Evolutionary conservation across 306 rosid species (phyloP).

Genomic region (Gastrolobium villosum): DNA sequence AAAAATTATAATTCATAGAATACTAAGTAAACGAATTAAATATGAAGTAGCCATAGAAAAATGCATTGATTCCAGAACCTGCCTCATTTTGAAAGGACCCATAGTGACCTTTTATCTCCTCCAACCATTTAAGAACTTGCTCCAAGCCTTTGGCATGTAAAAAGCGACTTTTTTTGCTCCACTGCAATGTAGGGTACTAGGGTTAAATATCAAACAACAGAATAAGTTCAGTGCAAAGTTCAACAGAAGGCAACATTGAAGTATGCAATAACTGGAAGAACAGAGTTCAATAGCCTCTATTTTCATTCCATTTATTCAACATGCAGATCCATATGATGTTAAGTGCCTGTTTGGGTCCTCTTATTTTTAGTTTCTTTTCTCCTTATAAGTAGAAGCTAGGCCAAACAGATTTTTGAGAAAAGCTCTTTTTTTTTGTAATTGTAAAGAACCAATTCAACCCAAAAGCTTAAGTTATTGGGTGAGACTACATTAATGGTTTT

Average conservation of each 20-base stretch:
- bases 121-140: constrained; percentile 91
- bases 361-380: no score
- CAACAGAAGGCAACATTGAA: constrained; percentile 29
- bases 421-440: no score
- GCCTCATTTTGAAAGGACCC: constrained; percentile 70
- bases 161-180: constrained; percentile 87
- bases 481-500: no score
- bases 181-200: constrained; percentile 59
- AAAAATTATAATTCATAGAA: constrained; percentile 46
- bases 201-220: constrained; percentile 37
- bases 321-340: constrained; percentile 21
- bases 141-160: constrained; percentile 88
- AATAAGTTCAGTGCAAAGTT: constrained; percentile 44
- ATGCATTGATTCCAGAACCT: constrained; percentile 67
- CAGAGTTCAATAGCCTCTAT: background rate
- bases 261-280: constrained; percentile 7
- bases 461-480: no score
- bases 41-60: constrained; percentile 37
- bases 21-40: constrained; percentile 43
- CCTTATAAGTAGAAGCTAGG: no score
- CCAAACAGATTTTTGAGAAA: no score
- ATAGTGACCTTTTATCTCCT: constrained; percentile 67
- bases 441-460: no score
- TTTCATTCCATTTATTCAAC: constrained; percentile 32
- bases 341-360: background rate